These are phyloP conservation scores for Pholiota conissans DNA, from an alignment of 768 basidiomycete genomes.

Conservation along the genomic window DNA sequence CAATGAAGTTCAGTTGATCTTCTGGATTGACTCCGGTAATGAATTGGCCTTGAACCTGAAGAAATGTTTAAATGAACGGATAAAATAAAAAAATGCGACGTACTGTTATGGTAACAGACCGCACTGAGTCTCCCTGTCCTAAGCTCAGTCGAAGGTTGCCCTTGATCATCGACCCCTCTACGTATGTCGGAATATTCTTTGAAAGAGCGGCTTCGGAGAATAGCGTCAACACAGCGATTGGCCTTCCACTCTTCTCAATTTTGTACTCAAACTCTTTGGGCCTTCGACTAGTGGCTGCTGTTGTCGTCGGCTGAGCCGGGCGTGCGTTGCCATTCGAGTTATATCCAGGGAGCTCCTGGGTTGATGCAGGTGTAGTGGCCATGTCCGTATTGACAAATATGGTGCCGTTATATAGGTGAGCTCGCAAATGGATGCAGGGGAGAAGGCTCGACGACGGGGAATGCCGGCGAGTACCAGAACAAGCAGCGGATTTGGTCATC, in stretches of 20 bases:
- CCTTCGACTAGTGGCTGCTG: not conserved
- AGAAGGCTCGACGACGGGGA: not conserved
- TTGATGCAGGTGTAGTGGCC: not conserved
- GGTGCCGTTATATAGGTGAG: not conserved
- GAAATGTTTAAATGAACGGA: conserved; percentile 9
- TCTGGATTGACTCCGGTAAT: conserved; percentile 34
- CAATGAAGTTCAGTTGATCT: conserved; percentile 33
- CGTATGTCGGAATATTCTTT: conserved; percentile 29
- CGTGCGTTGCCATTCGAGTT: not conserved
- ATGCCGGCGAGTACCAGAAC: not conserved
- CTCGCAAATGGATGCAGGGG: not conserved
- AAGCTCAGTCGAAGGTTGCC: conserved; percentile 34
- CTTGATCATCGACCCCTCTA: conserved; percentile 31
- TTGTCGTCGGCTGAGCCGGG: not conserved
- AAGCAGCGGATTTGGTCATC: not conserved
- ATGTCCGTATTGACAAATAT: not conserved
- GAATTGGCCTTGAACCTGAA: conserved; percentile 36
- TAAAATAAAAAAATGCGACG: not conserved
- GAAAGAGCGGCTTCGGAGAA: conserved; percentile 39
- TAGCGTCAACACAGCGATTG: conserved; percentile 47
- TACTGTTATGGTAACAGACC: conserved; percentile 48
- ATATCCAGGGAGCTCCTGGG: conserved; percentile 1
- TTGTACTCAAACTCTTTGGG: conserved; percentile 26
- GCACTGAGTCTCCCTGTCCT: conserved; percentile 40
- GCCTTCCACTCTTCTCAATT: conserved; percentile 29